Base-by-base conservation (phyloP, 352 stramenopile species). In the Globisporangium camurandrum region DNA sequence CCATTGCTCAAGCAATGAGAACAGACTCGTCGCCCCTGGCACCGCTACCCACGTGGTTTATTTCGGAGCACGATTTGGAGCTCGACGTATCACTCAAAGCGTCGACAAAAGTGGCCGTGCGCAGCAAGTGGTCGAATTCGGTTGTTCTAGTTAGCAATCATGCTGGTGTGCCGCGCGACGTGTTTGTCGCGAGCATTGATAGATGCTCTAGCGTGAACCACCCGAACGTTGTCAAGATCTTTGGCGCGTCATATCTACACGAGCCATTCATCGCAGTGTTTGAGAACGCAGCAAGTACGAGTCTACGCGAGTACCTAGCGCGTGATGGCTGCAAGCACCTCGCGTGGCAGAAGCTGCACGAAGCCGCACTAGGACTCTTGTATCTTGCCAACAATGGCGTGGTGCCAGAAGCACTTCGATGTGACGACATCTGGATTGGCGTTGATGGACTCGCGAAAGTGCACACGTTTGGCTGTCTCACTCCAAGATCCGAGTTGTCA, bases 41-140 rank as follows among this genome's bases (percentile, higher is more conserved):
- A 7, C 14, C 17, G 14, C 17, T 58, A 11, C 36, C 51, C 11
- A 28, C 38, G 17, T 57, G 75, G 61, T 88, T 93, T 51, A 63
- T 96, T 77, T 22, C 96, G 31, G 48, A 93, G 72, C 20, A 97
- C 63, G 33, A 85, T 66, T 42, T 97, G 79, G 57, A 96, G 90
- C n/a, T 50, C 7, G 43, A 34, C 12, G 5, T 19, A 10, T n/a
- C 30, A 5, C 3, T 24, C 4, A 36, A 6, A 1, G 5, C 27
- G 4, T 20, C 44, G 2, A 16, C 85, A 72, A 37, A 74, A 69
- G 36, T 22, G 14, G 11, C 33, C 1, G 34, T 46, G 27, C 43
- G 34, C 16, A 77, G 51, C 17, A 74, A 67, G 14, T 72, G 64
- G 19, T 63, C 62, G n/a, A 59, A 46, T 1, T 80, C 82, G 1